Percentiles rank a stretch among this genome's conserved stretches.
Conservation (phyloP, 2,329 filamentous ascomycete species). For the Neofusicoccum umdonicola region DNA sequence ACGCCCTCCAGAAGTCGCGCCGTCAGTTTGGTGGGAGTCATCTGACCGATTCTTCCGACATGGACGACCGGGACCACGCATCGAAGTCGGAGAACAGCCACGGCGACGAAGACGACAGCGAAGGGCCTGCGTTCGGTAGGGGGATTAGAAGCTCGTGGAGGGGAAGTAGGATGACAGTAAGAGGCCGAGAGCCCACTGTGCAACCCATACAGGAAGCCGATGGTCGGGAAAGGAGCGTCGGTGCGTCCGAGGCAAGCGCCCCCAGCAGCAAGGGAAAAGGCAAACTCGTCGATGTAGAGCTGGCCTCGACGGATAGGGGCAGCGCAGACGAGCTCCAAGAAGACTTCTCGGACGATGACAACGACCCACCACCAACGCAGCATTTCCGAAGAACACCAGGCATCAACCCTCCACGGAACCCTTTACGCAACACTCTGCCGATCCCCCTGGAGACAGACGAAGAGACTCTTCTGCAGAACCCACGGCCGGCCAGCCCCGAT, state of each 20-base stretch:
- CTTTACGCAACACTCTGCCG: conserved; percentile 36
- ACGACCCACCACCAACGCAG: conserved; percentile 55
- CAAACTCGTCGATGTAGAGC: conserved; percentile 78
- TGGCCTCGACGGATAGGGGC: conserved; percentile 61
- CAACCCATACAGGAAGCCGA: conserved; percentile 33
- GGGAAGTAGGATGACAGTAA: conserved; percentile 44
- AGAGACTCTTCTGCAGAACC: conserved; percentile 45
- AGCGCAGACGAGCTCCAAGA: conserved; percentile 45
- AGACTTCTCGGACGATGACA: conserved; percentile 37
- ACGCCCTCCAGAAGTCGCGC: conserved; percentile 84
- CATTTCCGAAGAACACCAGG: conserved; percentile 51
- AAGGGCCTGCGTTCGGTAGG: conserved; percentile 36
- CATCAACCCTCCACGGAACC: conserved; percentile 40
- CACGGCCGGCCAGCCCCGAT: conserved; percentile 49
- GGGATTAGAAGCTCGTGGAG: conserved; percentile 60
- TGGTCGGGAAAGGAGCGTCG: conserved; percentile 40
- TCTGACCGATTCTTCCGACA: conserved; percentile 80
- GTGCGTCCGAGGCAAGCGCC: conserved; percentile 40
- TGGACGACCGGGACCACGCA: conserved; percentile 64
- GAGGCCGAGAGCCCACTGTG: conserved; percentile 35
- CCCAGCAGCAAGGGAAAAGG: conserved; percentile 58
- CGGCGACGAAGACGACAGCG: conserved; percentile 38
- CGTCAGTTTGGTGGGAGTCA: conserved; percentile 82
- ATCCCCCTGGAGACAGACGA: conserved; percentile 53
- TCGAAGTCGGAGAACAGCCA: conserved; percentile 46